Evolutionary conservation across 306 rosid genomes (phyloP).

Genomic region (Vicia sativa): DNA sequence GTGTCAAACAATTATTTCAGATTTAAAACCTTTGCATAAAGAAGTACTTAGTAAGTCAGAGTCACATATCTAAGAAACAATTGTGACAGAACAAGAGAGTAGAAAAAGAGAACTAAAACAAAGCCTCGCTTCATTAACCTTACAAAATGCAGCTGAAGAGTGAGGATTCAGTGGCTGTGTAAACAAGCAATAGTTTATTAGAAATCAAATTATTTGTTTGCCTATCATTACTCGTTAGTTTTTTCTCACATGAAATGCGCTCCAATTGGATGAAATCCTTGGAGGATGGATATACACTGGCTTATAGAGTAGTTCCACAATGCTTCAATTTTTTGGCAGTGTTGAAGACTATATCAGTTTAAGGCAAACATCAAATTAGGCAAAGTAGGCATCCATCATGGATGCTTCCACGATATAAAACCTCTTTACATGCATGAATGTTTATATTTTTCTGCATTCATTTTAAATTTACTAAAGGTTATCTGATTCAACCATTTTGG

Average conservation of each 20-base stretch:
- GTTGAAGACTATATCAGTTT: neutral
- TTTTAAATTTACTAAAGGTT: constrained; percentile 9
- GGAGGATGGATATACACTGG: constrained; percentile 25
- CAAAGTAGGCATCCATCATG: neutral
- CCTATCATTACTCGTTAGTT: constrained; percentile 3
- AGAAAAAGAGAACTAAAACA: constrained; percentile 1
- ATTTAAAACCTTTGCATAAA: too few relatives aligned
- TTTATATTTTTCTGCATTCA: constrained; percentile 5
- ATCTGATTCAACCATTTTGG: constrained; percentile 17
- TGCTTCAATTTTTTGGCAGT: constrained; percentile 18
- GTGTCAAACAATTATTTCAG: neutral
- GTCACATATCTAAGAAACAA: too few relatives aligned
- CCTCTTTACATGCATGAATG: neutral
- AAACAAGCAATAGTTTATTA: neutral
- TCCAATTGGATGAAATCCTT: constrained; percentile 30
- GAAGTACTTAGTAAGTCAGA: too few relatives aligned
- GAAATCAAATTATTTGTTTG: constrained; percentile 1
- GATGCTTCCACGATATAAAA: constrained; percentile 13
- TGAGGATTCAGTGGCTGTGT: constrained; percentile 3
- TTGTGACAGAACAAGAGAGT: too few relatives aligned
- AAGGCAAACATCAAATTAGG: constrained; percentile 12
- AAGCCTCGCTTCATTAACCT: constrained; percentile 1
- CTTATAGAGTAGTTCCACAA: constrained; percentile 14
- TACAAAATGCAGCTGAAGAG: neutral
- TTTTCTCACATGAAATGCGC: constrained; percentile 15